phyloP scores from a whole-genome alignment of 192 early-diverging fungal species.

The Umbelopsis vinacea region DNA sequence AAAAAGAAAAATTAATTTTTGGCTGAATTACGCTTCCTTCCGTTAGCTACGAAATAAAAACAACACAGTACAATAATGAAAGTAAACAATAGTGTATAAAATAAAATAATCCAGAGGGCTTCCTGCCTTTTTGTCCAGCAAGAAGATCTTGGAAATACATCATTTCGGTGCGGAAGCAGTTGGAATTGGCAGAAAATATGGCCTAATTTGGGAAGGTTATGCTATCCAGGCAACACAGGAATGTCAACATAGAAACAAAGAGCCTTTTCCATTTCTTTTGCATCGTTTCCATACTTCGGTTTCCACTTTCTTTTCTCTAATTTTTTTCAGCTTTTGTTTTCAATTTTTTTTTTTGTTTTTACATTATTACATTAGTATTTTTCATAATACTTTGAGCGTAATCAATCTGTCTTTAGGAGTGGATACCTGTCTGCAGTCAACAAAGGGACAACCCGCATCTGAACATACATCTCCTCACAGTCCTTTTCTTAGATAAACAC shows the following conservation, averaged over 20 bases:
- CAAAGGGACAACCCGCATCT: not conserved
- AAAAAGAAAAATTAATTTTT: slow-evolving; percentile 10
- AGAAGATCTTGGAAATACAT: not conserved
- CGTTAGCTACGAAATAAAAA: slow-evolving; percentile 3
- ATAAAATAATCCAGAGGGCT: not conserved
- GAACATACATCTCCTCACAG: not conserved
- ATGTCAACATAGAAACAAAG: not conserved
- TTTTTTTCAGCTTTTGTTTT: not conserved
- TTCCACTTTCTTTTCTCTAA: not conserved
- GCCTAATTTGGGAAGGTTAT: slow-evolving; percentile 24
- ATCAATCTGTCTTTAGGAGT: too few relatives aligned
- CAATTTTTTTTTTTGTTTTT: not conserved
- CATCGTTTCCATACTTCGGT: not conserved
- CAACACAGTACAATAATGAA: not conserved
- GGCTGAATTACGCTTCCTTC: not conserved
- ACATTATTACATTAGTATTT: not conserved
- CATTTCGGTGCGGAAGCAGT: slow-evolving; percentile 11
- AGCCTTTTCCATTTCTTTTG: slow-evolving; percentile 3
- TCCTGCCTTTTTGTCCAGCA: not conserved
- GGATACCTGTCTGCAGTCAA: not conserved
- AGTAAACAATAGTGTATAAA: not conserved
- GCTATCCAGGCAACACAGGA: slow-evolving; percentile 15
- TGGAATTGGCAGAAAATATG: slow-evolving; percentile 20
- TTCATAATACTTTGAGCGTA: not conserved
- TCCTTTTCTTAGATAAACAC: slow-evolving; percentile 5